Percentiles rank a stretch among this genome's conserved stretches.
These are phyloP conservation scores for Nakazawaea holstii DNA, from an alignment of 805 yeast species.

Conservation along the genomic window DNA sequence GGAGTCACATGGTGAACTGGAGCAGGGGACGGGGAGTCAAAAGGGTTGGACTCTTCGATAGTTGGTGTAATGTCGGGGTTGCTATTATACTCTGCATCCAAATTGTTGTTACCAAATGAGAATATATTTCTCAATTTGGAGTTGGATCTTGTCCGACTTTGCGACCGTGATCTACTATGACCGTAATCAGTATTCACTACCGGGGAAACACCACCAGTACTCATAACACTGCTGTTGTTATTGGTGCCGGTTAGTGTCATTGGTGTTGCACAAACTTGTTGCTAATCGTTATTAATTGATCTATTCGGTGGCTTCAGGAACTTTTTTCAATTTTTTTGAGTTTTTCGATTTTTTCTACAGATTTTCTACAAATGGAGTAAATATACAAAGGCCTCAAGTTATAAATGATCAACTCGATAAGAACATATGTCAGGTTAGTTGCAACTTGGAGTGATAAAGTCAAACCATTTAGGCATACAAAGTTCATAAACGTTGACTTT, in stretches of 20 bases:
- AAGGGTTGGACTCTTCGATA: slow-evolving; percentile 7
- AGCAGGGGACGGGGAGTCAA: not conserved
- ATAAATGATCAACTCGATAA: too few relatives aligned
- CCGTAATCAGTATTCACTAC: not conserved
- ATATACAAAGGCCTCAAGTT: too few relatives aligned
- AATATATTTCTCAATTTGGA: slow-evolving; percentile 34
- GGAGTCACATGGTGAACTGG: not conserved
- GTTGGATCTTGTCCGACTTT: slow-evolving; percentile 33
- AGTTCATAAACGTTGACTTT: too few relatives aligned
- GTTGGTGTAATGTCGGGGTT: slow-evolving; percentile 8
- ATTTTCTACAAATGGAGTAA: too few relatives aligned
- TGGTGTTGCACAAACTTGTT: not conserved
- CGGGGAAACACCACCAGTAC: not conserved
- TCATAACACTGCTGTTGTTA: slow-evolving; percentile 14
- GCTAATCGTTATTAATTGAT: not conserved
- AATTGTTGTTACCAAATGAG: slow-evolving; percentile 26
- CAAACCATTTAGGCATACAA: too few relatives aligned
- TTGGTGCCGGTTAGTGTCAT: slow-evolving; percentile 5
- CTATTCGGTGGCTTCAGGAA: not conserved
- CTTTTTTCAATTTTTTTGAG: too few relatives aligned
- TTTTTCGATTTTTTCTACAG: too few relatives aligned
- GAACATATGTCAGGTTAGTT: too few relatives aligned
- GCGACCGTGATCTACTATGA: slow-evolving; percentile 13
- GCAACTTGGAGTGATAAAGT: too few relatives aligned
- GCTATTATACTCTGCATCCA: not conserved